phyloP scores from a whole-genome alignment of 225 moss, liverwort and hornwort species.

The Rhytidiadelphus loreus region DNA sequence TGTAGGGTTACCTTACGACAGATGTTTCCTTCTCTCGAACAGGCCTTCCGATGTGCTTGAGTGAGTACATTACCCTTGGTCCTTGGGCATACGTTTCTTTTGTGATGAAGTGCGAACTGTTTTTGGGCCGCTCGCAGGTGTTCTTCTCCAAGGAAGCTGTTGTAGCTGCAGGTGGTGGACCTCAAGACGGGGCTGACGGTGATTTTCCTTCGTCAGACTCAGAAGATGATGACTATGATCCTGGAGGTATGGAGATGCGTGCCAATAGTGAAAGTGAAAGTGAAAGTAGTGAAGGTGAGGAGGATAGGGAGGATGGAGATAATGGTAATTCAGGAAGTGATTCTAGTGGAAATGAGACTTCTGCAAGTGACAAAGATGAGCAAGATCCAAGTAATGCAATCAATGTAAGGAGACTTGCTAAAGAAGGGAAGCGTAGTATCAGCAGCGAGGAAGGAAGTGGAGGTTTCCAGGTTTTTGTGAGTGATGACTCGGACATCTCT shows the following conservation, averaged over 20 bases:
- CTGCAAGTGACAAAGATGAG: constrained; percentile 37
- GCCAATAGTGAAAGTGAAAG: constrained; percentile 15
- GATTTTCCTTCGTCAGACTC: constrained; percentile 95
- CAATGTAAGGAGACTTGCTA: constrained; percentile 15
- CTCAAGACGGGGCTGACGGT: constrained; percentile 25
- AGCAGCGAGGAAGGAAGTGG: constrained; percentile 14
- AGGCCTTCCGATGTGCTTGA: not conserved
- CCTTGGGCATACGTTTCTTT: not conserved
- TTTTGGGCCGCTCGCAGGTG: constrained; percentile 1
- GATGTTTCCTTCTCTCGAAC: not conserved
- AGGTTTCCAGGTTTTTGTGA: constrained; percentile 4
- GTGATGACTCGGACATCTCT: constrained; percentile 37
- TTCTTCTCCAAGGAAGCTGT: constrained; percentile 56
- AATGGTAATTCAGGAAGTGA: constrained; percentile 48
- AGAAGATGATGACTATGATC: constrained; percentile 88
- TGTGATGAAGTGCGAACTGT: not conserved
- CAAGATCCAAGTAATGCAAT: constrained; percentile 2
- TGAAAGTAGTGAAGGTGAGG: constrained; percentile 13
- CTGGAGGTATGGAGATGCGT: constrained; percentile 41
- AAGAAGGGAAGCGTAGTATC: constrained; percentile 4
- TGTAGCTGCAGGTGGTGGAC: constrained; percentile 34
- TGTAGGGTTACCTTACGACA: not conserved
- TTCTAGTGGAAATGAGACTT: constrained; percentile 32
- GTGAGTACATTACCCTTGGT: not conserved
- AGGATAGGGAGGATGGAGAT: not conserved